phyloP scores from a whole-genome alignment of 2,329 filamentous ascomycete species.

The Hypoxylon rubiginosum region DNA sequence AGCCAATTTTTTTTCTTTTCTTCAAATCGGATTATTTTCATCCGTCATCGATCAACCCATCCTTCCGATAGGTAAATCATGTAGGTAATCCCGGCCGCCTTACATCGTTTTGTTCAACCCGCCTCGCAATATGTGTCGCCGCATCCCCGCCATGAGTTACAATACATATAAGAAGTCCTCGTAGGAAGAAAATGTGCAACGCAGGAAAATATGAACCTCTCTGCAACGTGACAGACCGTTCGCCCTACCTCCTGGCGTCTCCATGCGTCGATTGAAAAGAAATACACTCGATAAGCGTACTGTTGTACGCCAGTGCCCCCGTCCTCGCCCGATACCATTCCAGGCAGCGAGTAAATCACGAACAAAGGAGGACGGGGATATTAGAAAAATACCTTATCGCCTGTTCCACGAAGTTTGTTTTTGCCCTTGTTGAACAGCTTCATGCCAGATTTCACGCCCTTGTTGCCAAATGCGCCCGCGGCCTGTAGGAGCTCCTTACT shows the following conservation, averaged over 20 bases:
- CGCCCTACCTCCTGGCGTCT: background rate
- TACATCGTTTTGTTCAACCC: slow-evolving; percentile 27
- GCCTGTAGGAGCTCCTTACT: slow-evolving; percentile 90
- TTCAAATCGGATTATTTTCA: slow-evolving; percentile 35
- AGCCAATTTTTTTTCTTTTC: slow-evolving; percentile 5
- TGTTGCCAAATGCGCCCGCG: slow-evolving; percentile 90
- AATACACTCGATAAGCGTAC: slow-evolving; percentile 5
- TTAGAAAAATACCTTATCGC: slow-evolving; percentile 91
- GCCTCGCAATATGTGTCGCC: slow-evolving; percentile 17
- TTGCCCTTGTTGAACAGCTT: slow-evolving; percentile 92
- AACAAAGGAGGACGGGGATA: slow-evolving; percentile 53
- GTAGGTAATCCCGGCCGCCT: slow-evolving; percentile 5
- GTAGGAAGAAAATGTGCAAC: background rate
- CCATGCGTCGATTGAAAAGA: slow-evolving; percentile 8
- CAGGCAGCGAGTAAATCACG: slow-evolving; percentile 46
- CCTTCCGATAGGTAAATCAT: slow-evolving; percentile 31
- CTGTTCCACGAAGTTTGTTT: slow-evolving; percentile 80
- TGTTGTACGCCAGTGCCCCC: slow-evolving; percentile 9
- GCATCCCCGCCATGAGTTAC: slow-evolving; percentile 26
- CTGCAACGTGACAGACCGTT: slow-evolving; percentile 5
- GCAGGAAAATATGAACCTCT: slow-evolving; percentile 4
- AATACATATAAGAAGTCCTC: slow-evolving; percentile 27
- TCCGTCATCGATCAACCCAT: slow-evolving; percentile 24
- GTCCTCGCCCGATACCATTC: slow-evolving; percentile 10
- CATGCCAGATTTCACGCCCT: slow-evolving; percentile 90